Evolutionary conservation across 1,284 basidiomycete species (phyloP), one percentile per base, ranked within the genome.

Genomic region (Microbotryum intermedium): DNA sequence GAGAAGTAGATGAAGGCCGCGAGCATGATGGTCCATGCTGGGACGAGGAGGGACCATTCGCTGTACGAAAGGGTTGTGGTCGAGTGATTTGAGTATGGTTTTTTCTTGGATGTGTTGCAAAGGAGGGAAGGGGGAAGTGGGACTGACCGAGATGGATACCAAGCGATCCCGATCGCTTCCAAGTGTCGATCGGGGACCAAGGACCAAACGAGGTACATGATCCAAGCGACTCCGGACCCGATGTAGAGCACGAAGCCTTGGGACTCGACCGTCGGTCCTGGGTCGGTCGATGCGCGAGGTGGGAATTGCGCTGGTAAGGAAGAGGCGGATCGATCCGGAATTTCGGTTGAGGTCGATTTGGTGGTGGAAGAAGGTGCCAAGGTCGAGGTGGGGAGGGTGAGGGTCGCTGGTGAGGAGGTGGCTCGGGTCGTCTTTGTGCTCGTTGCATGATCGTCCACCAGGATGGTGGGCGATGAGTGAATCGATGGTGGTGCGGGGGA

Each of bases 221-320:
- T 25, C 54, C 57, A 69, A 6, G 60, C 55, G 16, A 69, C 55
- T 10, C 58, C 25, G 10, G 63, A 66, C 1, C 60, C 60, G n/a
- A 68, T 49, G 60, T 71, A 72, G 13, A 72, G 61, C 5, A 71
- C 62, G 54, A 71, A 70, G 0, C 70, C 70, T 42, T 67, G 63
- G 16, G 58, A 61, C 48, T 68, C 66, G 34, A 62, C 59, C 3
- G 66, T 63, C 43, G 66, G 66, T 13, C 53, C 64, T 5, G 64
- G 66, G 20, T 68, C 66, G 21, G 59, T 59, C 11, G 62, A 52
- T 10, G 42, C 47, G 21, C 66, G 60, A 1, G 66, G 66, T 6
- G 66, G 66, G 44, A 67, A 67, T 43, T 67, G 66, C 6, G 63
- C 61, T 7, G 66, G 66, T 0, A 67, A 50, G 16, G 63, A 67